A percentile compares a stretch with the other conserved stretches of the same genome.
Evolutionary conservation across 2,329 filamentous ascomycete genomes (phyloP).

Genomic region (Colletotrichum spaethianum): DNA sequence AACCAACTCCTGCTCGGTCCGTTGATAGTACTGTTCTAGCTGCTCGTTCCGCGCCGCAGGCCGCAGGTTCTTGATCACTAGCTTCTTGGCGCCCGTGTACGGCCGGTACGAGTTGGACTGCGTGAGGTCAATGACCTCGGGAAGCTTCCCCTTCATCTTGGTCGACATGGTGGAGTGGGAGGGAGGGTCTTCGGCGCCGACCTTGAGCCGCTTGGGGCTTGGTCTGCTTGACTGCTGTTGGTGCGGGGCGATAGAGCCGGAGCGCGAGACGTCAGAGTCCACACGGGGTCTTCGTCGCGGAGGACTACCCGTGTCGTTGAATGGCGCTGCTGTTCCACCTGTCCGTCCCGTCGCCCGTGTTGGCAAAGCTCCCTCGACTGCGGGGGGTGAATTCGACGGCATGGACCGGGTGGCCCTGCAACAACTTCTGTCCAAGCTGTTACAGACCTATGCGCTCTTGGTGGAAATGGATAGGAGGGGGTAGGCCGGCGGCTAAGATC

Average conservation of each 20-base stretch:
- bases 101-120: slow-evolving; percentile 72
- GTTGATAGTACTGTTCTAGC: slow-evolving; percentile 83
- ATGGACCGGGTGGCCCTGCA: slow-evolving; percentile 42
- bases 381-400: slow-evolving; percentile 41
- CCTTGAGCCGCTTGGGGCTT: slow-evolving; percentile 41
- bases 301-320: slow-evolving; percentile 48
- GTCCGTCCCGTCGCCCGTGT: slow-evolving; percentile 41
- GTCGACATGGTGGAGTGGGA: slow-evolving; percentile 41
- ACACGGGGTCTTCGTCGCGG: slow-evolving; percentile 57
- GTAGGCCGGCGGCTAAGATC: not conserved
- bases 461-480: not conserved
- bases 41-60: slow-evolving; percentile 70
- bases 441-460: slow-evolving; percentile 35
- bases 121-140: slow-evolving; percentile 55
- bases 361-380: slow-evolving; percentile 42
- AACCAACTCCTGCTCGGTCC: slow-evolving; percentile 81
- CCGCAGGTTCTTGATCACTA: slow-evolving; percentile 94
- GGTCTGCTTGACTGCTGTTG: slow-evolving; percentile 37
- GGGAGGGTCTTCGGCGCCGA: slow-evolving; percentile 27
- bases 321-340: slow-evolving; percentile 24
- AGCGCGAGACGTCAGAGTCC: slow-evolving; percentile 51
- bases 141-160: slow-evolving; percentile 57
- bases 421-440: slow-evolving; percentile 42
- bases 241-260: slow-evolving; percentile 43
- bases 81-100: slow-evolving; percentile 83